phyloP scores from a whole-genome alignment of 2,329 filamentous ascomycete genomes.

The Talaromyces verruculosus region DNA sequence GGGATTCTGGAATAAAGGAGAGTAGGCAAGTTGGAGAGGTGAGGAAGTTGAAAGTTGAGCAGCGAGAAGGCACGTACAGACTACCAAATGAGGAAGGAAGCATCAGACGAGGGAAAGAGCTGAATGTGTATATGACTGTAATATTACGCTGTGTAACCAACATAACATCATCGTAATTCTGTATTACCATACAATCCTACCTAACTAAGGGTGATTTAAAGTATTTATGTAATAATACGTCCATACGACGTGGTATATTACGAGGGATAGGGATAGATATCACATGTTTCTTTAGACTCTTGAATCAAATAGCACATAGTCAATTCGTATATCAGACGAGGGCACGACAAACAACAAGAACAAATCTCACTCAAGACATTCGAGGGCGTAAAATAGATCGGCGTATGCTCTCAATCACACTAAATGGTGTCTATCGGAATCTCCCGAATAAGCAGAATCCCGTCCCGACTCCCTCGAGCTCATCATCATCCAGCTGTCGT shows the following conservation, averaged over 20 bases:
- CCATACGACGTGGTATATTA: neutral
- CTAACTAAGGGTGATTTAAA: no score
- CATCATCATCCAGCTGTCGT: slow-evolving; percentile 7
- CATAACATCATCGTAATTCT: neutral
- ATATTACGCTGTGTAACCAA: neutral
- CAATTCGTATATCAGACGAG: no score
- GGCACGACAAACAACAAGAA: no score
- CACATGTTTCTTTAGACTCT: neutral
- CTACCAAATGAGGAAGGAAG: neutral
- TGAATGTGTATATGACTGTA: neutral
- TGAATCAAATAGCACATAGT: no score
- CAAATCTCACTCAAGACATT: no score
- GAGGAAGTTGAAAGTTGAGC: neutral
- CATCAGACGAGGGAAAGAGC: neutral
- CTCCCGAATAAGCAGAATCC: neutral
- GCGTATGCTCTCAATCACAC: neutral
- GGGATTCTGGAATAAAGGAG: neutral
- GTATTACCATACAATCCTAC: neutral
- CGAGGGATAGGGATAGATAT: neutral
- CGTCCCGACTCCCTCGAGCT: neutral
- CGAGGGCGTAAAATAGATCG: neutral
- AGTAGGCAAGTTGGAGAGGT: neutral
- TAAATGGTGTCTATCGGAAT: slow-evolving; percentile 1
- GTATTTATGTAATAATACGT: neutral
- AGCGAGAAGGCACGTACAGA: neutral